Evolutionary conservation across 306 rosid species (phyloP).

Genomic region (Vachellia pachyceras): DNA sequence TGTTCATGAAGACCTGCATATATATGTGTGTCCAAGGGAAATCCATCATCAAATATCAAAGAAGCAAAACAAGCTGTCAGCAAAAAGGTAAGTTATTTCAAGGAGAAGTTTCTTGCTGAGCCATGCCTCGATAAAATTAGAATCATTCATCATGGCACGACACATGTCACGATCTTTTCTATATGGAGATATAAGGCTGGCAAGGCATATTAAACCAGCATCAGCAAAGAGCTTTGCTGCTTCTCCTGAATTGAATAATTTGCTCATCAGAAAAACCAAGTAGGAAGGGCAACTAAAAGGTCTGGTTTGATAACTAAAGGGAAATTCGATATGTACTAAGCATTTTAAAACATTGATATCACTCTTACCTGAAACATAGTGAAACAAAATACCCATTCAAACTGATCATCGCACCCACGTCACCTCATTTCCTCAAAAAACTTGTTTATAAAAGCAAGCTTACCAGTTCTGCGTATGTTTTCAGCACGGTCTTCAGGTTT

Average conservation of each 20-base stretch:
- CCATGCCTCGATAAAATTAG: constrained; percentile 76
- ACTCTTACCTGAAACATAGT: constrained; percentile 19
- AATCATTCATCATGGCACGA: constrained; percentile 70
- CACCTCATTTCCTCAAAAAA: constrained; percentile 17
- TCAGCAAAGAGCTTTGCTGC: constrained; percentile 85
- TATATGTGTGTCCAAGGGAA: constrained; percentile 1
- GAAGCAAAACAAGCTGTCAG: constrained; percentile 22
- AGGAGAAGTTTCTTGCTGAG: constrained; percentile 14
- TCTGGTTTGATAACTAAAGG: constrained; percentile 29
- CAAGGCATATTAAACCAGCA: constrained; percentile 76
- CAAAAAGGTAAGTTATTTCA: not conserved
- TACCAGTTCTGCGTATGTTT: constrained; percentile 89
- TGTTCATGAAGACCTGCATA: constrained; percentile 82
- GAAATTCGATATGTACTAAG: constrained; percentile 32
- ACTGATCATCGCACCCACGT: constrained; percentile 9
- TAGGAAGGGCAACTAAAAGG: constrained; percentile 12
- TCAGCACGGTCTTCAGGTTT: constrained; percentile 78
- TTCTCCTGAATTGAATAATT: constrained; percentile 63
- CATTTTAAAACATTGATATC: constrained; percentile 24
- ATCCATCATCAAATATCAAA: constrained; percentile 36
- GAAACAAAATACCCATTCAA: constrained; percentile 14
- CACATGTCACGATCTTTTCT: constrained; percentile 73
- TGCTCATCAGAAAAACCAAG: constrained; percentile 36
- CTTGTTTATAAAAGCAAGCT: constrained; percentile 34
- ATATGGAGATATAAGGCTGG: constrained; percentile 87